A percentile compares a stretch with the other conserved stretches of the same genome.
These are phyloP conservation scores for Tritrichomonas musculus DNA, from an alignment of 208 protist genomes.

Conservation along the genomic window DNA sequence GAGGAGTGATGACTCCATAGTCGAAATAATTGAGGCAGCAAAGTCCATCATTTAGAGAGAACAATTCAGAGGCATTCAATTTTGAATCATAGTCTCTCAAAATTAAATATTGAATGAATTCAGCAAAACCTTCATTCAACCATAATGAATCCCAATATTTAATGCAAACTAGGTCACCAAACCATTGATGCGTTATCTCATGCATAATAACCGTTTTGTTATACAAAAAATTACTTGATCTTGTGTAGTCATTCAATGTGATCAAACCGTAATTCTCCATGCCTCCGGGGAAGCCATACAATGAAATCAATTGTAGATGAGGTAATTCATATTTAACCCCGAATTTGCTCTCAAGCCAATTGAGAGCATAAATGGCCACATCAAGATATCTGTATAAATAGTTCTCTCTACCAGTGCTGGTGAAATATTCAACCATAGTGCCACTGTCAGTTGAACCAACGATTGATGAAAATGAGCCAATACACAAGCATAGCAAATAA, in stretches of 20 bases:
- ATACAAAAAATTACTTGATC: neutral
- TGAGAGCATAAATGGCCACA: neutral
- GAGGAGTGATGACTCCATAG: no score
- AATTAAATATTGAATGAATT: neutral
- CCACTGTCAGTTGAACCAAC: neutral
- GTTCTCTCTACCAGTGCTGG: neutral
- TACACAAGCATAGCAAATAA: neutral
- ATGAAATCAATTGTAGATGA: neutral
- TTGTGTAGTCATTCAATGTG: neutral
- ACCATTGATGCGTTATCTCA: constrained; percentile 35
- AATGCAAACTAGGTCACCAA: neutral
- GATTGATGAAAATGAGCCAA: neutral
- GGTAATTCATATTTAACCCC: neutral
- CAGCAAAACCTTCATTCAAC: no score
- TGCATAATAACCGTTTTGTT: neutral
- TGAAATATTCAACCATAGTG: neutral
- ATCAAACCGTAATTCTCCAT: constrained; percentile 37
- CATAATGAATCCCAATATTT: no score
- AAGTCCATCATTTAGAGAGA: no score
- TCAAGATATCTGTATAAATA: neutral
- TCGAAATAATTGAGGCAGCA: no score
- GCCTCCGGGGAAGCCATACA: neutral
- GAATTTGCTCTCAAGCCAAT: neutral
- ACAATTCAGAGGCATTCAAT: no score
- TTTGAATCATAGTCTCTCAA: neutral